Conservation (phyloP, 352 stramenopile species). For the Phytophthora tentaculata region DNA sequence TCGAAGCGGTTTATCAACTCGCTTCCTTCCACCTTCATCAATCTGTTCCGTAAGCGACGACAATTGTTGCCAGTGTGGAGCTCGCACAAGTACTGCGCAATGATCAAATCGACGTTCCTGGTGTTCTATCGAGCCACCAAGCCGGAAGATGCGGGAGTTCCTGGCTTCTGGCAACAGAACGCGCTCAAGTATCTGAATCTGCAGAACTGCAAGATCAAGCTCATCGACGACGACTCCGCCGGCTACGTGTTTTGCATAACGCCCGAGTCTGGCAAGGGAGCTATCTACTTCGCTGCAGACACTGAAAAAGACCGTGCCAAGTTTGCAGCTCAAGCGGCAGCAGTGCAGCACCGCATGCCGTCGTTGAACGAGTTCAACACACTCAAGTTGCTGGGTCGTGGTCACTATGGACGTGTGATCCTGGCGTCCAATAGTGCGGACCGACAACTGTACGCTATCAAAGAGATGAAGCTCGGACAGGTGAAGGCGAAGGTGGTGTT, state of each 20-base stretch:
- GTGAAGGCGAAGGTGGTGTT: constrained; percentile 89
- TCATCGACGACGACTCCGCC: constrained; percentile 81
- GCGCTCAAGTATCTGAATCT: constrained; percentile 84
- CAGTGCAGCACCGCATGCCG: constrained; percentile 63
- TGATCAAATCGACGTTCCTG: constrained; percentile 90
- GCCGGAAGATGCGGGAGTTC: constrained; percentile 42
- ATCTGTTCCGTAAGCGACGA: constrained; percentile 85
- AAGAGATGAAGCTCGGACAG: constrained; percentile 91
- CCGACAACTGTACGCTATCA: constrained; percentile 80
- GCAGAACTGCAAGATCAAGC: constrained; percentile 73
- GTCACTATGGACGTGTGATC: constrained; percentile 87
- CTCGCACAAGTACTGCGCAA: constrained; percentile 85
- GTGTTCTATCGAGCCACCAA: constrained; percentile 85
- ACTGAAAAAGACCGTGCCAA: constrained; percentile 87
- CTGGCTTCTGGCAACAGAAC: constrained; percentile 35
- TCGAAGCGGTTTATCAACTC: constrained; percentile 87
- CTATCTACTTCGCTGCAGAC: constrained; percentile 81
- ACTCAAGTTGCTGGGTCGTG: constrained; percentile 82
- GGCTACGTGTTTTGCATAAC: constrained; percentile 82
- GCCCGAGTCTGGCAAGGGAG: constrained; percentile 67
- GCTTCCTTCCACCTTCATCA: constrained; percentile 83
- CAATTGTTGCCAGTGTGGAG: constrained; percentile 85
- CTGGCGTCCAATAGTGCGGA: constrained; percentile 49
- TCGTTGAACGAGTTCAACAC: constrained; percentile 79
- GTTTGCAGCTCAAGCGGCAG: constrained; percentile 62